A percentile compares a stretch with the other conserved stretches of the same genome.
phyloP scores from a whole-genome alignment of 257 asterid genomes.

The Solanum chaucha region DNA sequence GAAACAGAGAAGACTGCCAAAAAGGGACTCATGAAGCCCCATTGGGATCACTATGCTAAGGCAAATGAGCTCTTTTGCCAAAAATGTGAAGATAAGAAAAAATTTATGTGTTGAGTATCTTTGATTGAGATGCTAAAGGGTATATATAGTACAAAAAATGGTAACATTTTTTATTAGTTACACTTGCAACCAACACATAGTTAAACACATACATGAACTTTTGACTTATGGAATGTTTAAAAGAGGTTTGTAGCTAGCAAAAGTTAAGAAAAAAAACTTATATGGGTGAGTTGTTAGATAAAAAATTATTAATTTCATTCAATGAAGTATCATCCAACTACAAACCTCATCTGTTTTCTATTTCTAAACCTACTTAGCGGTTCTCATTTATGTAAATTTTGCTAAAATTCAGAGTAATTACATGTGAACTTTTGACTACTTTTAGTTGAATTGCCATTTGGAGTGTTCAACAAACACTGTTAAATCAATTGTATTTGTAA shows the following conservation, averaged over 20 bases:
- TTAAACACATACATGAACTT: constrained; percentile 48
- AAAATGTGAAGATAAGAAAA: neutral
- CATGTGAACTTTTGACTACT: neutral
- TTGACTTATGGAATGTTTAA: neutral
- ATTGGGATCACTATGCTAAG: constrained; percentile 11
- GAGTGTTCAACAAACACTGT: neutral
- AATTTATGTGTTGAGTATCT: neutral
- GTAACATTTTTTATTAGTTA: neutral
- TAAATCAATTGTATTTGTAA: neutral
- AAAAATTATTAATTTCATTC: neutral
- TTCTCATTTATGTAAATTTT: neutral
- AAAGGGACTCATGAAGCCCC: constrained; percentile 39
- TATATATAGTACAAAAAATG: neutral
- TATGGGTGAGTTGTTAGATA: neutral
- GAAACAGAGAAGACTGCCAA: constrained; percentile 14
- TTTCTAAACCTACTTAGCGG: neutral
- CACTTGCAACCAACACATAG: constrained; percentile 26
- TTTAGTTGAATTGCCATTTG: neutral
- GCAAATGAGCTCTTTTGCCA: neutral
- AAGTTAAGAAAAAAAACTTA: neutral
- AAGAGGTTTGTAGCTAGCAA: neutral
- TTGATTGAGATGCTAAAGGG: neutral
- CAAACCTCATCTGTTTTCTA: neutral
- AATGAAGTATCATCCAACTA: neutral
- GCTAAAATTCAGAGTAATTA: neutral